These are phyloP conservation scores for Penicillium sp. DNA, from an alignment of 2,329 filamentous ascomycete genomes.

Conservation along the genomic window DNA sequence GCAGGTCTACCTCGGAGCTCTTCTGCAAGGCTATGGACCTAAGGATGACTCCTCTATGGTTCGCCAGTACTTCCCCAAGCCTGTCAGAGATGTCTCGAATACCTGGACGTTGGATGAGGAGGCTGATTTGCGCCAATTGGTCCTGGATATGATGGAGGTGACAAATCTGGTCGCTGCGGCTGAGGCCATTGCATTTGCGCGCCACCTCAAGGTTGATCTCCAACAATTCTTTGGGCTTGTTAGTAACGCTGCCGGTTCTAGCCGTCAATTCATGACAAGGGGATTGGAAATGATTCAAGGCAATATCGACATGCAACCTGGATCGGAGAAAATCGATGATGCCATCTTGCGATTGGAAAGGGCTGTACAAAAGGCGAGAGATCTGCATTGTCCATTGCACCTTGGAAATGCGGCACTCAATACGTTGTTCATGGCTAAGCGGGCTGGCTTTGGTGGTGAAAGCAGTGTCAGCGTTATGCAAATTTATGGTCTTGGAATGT, in stretches of 20 bases:
- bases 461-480: constrained; percentile 35
- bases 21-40: constrained; percentile 57
- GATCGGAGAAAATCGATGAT: constrained; percentile 38
- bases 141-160: constrained; percentile 45
- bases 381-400: constrained; percentile 40
- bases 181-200: constrained; percentile 50
- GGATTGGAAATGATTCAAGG: constrained; percentile 40
- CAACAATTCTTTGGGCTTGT: constrained; percentile 49
- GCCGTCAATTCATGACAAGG: constrained; percentile 44
- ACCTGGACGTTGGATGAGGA: constrained; percentile 32
- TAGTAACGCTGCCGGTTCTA: constrained; percentile 49
- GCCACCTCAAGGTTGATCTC: constrained; percentile 46
- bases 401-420: constrained; percentile 40
- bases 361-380: constrained; percentile 45
- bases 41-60: constrained; percentile 59
- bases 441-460: constrained; percentile 31
- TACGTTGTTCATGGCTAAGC: constrained; percentile 34
- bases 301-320: constrained; percentile 24
- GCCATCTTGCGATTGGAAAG: constrained; percentile 40
- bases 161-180: constrained; percentile 52
- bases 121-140: constrained; percentile 40
- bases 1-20: constrained; percentile 62
- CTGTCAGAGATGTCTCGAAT: constrained; percentile 41
- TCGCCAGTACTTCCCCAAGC: constrained; percentile 50
- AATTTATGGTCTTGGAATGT: constrained; percentile 19